Conservation (phyloP, 169 alveolate genomes). For the Plasmodium coatneyi region DNA sequence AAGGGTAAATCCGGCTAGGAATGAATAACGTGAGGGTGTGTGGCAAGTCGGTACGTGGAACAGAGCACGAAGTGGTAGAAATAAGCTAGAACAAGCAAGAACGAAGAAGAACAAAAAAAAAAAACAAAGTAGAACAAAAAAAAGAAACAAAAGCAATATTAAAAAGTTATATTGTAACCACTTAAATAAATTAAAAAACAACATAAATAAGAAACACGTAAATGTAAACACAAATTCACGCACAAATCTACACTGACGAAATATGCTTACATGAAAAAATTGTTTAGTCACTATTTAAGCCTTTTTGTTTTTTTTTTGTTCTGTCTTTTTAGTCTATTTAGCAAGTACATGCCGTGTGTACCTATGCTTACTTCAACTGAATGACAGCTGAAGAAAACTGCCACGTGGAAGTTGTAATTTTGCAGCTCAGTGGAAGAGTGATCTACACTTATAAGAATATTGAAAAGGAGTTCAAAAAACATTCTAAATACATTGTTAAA, state of each 20-base stretch:
- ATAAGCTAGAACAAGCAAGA: neutral
- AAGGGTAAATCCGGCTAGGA: neutral
- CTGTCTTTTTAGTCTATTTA: neutral
- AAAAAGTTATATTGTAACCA: neutral
- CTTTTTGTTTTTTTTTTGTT: neutral
- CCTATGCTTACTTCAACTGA: neutral
- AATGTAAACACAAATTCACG: neutral
- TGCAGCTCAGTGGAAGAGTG: neutral
- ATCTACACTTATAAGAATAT: neutral
- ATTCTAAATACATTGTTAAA: neutral
- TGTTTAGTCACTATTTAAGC: neutral
- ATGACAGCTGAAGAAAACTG: neutral
- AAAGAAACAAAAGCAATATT: neutral
- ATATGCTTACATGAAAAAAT: neutral
- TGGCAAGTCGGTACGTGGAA: neutral
- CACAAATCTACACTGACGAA: neutral
- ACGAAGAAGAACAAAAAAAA: neutral
- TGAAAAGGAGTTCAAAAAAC: neutral
- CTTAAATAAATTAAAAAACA: neutral
- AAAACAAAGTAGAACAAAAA: neutral
- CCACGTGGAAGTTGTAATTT: neutral
- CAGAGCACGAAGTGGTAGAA: neutral
- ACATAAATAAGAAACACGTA: neutral
- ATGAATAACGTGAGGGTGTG: neutral
- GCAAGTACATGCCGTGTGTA: neutral